Base-by-base conservation (phyloP, 208 protist species). In the Zelonia costaricensis region DNA sequence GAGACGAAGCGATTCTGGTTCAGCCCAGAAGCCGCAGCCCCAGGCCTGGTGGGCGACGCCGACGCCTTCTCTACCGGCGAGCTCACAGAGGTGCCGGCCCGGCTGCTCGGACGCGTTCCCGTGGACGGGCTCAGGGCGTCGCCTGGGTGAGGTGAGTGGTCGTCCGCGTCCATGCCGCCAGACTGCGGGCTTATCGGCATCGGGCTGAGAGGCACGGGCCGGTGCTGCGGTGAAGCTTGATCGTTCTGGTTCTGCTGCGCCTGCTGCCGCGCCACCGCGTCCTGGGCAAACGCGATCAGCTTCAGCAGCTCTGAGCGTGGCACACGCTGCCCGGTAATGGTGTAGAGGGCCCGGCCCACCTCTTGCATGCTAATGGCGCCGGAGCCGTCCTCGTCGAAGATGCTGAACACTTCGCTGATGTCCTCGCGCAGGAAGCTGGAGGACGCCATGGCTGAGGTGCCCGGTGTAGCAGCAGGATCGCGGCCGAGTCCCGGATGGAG, bases 331-430 rank as follows among this genome's bases (percentile, higher is more conserved):
- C 88, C 88, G 18, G 85, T 94, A 31, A 94, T 85, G 9, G 85
- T 91, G 64, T 91, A 81, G 18, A 94, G 53, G 1, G 88, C 88
- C n/a, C 77, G 56, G 6, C 56, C 56, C 10, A 89, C 66, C 40
- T 94, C 85, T 23, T 74, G 56, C 3, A 91, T 69, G 42, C 76
- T 80, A 49, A 94, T 90, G 36, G 55, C 78, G 20, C 88, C 88
- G 0, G 83, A 80, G 9, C 63, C 76, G 49, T 94, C 88, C 45
- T 94, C 88, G 54, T 94, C 83, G 45, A 91, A 94, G 6, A 92
- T 82, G 43, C 67, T 74, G 61, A 92, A 94, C 23, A 94, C 85
- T 45, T 94, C 88, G 18, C 73, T 69, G 43, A 94, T 91, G 43
- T 92, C 88, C 49, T 90, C 81, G 23, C 74, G 77, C 10, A 94